phyloP scores from a whole-genome alignment of 164 flowering plant species.

The Buxus sempervirens region DNA sequence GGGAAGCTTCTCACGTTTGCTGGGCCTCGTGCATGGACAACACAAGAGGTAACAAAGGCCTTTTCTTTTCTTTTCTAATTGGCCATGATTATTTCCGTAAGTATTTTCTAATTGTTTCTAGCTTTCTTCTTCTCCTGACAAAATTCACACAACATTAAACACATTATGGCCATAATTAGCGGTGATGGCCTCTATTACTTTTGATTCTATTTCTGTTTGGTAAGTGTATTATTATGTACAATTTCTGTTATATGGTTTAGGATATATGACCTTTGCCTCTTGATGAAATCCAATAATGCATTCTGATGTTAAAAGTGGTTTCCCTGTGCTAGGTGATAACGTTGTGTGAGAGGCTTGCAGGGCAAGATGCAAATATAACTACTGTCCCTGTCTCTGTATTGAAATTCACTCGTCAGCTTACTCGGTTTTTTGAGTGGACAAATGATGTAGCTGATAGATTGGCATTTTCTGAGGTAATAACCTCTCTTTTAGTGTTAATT shows the following conservation, averaged over 20 bases:
- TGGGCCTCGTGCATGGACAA: constrained; percentile 99
- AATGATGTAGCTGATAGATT: constrained; percentile 97
- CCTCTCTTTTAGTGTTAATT: not conserved
- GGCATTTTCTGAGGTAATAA: constrained; percentile 94
- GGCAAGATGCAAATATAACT: constrained; percentile 98
- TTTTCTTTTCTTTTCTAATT: not conserved
- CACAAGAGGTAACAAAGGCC: constrained; percentile 73
- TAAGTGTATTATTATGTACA: not conserved
- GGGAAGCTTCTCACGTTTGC: constrained; percentile 89
- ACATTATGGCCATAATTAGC: not conserved
- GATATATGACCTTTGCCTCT: not conserved
- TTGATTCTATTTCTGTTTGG: not conserved
- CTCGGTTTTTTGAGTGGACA: constrained; percentile 93
- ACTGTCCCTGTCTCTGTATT: constrained; percentile 90
- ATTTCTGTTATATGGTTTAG: not conserved
- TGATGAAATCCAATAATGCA: no score
- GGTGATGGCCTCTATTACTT: not conserved
- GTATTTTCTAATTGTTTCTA: not conserved
- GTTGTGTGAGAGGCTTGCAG: constrained; percentile 95
- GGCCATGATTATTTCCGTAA: not conserved
- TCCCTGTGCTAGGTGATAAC: constrained; percentile 69
- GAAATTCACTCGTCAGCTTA: constrained; percentile 79
- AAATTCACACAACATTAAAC: not conserved
- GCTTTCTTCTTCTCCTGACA: not conserved
- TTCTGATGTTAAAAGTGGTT: not conserved